These are phyloP conservation scores for Pichia norvegensis DNA, from an alignment of 1,139 yeast species.

Conservation along the genomic window DNA sequence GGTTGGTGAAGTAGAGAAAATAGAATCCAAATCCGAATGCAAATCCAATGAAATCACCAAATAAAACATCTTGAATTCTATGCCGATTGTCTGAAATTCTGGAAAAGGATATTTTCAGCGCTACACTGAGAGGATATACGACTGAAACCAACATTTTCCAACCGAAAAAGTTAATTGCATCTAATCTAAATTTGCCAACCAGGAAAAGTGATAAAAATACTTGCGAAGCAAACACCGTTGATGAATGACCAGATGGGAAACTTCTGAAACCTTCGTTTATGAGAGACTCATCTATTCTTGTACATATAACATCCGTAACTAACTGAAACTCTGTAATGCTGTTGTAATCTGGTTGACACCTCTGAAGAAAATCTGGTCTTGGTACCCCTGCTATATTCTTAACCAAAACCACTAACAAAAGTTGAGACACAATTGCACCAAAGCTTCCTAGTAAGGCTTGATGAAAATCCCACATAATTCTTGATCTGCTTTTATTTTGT, in stretches of 20 bases:
- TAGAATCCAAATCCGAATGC: slow-evolving; percentile 32
- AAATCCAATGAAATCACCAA: slow-evolving; percentile 37
- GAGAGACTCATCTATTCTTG: slow-evolving; percentile 26
- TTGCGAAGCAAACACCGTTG: slow-evolving; percentile 41
- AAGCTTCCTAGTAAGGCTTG: slow-evolving; percentile 33
- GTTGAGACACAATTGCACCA: slow-evolving; percentile 37
- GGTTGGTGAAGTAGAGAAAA: slow-evolving; percentile 37
- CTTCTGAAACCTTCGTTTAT: slow-evolving; percentile 42
- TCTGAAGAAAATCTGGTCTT: slow-evolving; percentile 39
- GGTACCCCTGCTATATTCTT: slow-evolving; percentile 41
- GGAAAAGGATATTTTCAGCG: slow-evolving; percentile 36
- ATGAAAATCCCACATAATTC: slow-evolving; percentile 39
- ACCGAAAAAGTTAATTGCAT: slow-evolving; percentile 32
- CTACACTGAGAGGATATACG: slow-evolving; percentile 33
- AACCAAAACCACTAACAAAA: slow-evolving; percentile 35
- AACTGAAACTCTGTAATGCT: slow-evolving; percentile 17
- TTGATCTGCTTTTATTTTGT: slow-evolving; percentile 16
- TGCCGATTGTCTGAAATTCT: slow-evolving; percentile 45
- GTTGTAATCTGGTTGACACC: slow-evolving; percentile 33
- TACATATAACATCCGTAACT: slow-evolving; percentile 34
- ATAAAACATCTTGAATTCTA: slow-evolving; percentile 36
- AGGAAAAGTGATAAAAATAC: slow-evolving; percentile 33
- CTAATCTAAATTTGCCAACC: slow-evolving; percentile 34
- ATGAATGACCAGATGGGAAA: slow-evolving; percentile 47
- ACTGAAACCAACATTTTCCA: slow-evolving; percentile 31